Evolutionary conservation across 2,329 filamentous ascomycete species (phyloP).

Genomic region (Pseudohalonectria lignicola): DNA sequence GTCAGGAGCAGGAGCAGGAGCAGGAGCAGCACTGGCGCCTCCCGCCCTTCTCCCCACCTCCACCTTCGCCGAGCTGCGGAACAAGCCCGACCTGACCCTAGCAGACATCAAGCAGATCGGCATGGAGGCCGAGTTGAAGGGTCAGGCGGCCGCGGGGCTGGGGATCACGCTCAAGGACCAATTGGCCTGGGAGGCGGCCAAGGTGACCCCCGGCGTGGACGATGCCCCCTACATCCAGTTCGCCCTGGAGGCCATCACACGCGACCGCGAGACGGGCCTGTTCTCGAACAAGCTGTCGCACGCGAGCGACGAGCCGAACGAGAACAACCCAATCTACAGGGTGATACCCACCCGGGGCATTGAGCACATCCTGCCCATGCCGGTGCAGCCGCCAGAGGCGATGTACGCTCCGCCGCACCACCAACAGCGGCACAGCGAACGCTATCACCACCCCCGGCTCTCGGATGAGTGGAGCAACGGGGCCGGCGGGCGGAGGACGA

Average conservation of each 20-base stretch:
- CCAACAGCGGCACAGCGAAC: too few species aligned
- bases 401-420: neutral
- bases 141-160: slow-evolving; percentile 3
- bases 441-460: too few species aligned
- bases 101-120: slow-evolving; percentile 9
- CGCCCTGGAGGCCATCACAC: slow-evolving; percentile 77
- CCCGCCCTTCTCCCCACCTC: slow-evolving; percentile 12
- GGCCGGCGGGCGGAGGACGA: too few species aligned
- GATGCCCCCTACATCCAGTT: slow-evolving; percentile 83
- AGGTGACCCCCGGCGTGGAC: slow-evolving; percentile 66
- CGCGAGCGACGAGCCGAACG: neutral
- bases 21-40: neutral
- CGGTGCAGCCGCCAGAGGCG: neutral
- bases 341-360: neutral
- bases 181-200: slow-evolving; percentile 34
- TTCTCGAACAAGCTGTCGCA: slow-evolving; percentile 11
- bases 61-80: slow-evolving; percentile 11
- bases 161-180: slow-evolving; percentile 36
- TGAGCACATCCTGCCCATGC: neutral
- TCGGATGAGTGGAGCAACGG: too few species aligned
- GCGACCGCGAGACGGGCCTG: slow-evolving; percentile 53
- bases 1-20: neutral
- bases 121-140: slow-evolving; percentile 3
- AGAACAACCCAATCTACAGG: neutral
- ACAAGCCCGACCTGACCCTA: slow-evolving; percentile 8